Evolutionary conservation across 23 red algal genomes (phyloP), one percentile per base, ranked within the genome.

Genomic region (Gracilariopsis chorda): DNA sequence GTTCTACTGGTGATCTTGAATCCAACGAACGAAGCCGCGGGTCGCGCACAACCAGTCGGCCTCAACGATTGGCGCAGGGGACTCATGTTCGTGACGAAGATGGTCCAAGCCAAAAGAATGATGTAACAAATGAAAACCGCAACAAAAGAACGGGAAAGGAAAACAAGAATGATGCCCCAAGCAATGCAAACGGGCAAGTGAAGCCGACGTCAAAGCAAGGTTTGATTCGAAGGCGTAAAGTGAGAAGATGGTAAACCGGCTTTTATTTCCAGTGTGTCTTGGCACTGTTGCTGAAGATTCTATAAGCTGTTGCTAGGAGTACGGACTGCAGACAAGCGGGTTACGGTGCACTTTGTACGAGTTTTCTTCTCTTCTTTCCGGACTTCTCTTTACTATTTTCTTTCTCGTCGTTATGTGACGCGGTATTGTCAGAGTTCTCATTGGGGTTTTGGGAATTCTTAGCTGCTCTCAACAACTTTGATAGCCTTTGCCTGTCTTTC

Each of bases 321-420:
- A n/a, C n/a, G n/a, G n/a, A n/a, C n/a, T n/a, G n/a, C n/a, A n/a
- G n/a, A n/a, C n/a, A n/a, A n/a, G n/a, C n/a, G n/a, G 48, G 17
- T 17, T 17, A 60, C 19, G 4, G 55, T 5, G 29, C 55, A 7
- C n/a, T 68, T 68, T 68, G 41, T 37, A 39, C n/a, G 35, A 68
- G 62, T 68, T 68, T 68, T 68, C 62, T 35, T 68, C 62, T 35
- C 41, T 68, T 68, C 62, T 68, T 62, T 17, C 32, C 41, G 41
- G 41, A 30, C 41, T 7, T 28, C 57, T 68, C 41, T 36, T 68
- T 68, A 30, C 33, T 36, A 39, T 41, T 30, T n/a, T 68, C 62
- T 17, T 1, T 36, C 3, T 68, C 62, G 41, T 60, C 55, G 29
- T 68, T 6, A 36, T 25, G 33, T 20, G 41, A 19, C 35, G 62